Base-by-base conservation (phyloP, 1,139 yeast genomes). In the Hyphopichia pseudoburtonii region DNA sequence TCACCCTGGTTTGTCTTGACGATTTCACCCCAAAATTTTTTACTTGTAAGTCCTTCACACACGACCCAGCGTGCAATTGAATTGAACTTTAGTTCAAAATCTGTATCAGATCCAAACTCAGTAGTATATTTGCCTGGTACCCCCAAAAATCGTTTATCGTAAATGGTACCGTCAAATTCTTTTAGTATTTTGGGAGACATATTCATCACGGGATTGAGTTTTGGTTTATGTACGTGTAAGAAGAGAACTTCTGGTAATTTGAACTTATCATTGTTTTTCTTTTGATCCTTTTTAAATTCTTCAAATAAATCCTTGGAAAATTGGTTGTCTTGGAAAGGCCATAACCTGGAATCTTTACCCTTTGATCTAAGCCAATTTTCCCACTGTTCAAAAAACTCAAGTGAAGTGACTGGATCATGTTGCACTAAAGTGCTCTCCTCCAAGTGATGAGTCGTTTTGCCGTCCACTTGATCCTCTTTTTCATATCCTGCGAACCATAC, bases 211-310 rank as follows among this genome's bases (percentile, higher is more conserved):
- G 70, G 69, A 36, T 65, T 61, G 36, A 65, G 54, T 38, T 70
- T 70, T 2, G 76, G 76, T 42, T 66, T 66, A 48, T 69, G 73
- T 32, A 66, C 56, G 45, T 71, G 76, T 37, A 71, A 57, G 47
- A 72, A 71, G 32, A 59, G 38, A 6, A 60, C 57, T 12, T 52
- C 48, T 3, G 70, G 66, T 16, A 44, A 38, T 15, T 47, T 40
- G 37, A 51, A 57, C 8, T 21, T 17, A 6, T 24, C 35, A 11
- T 17, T 11, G 16, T 27, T 29, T 21, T 37, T 27, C 6, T 28
- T 28, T 5, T 31, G 11, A 27, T 33, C 42, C 2, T 22, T 17
- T 15, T 24, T 34, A 38, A 54, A 54, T 17, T 46, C 40, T 11
- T 44, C 30, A 19, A 43, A 34, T 32, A 55, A 43, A 1, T 33